Conservation (phyloP, 306 rosid species). For the Castanospermum australe region DNA sequence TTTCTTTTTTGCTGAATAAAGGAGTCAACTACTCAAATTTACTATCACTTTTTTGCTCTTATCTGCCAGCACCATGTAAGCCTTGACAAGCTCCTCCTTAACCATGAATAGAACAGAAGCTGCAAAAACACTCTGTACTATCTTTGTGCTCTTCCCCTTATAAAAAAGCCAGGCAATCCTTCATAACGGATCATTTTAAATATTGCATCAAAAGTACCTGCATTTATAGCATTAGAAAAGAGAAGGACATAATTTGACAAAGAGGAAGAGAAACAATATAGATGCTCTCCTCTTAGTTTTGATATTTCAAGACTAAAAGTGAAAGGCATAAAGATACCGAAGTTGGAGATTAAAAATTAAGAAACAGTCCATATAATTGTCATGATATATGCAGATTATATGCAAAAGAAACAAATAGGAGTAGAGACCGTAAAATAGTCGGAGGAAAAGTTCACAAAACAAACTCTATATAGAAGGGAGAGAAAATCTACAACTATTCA, state of each 20-base stretch:
- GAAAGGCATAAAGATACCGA: neutral
- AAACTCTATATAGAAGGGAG: neutral
- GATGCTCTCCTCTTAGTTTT: neutral
- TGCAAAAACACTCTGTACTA: slow-evolving; percentile 84
- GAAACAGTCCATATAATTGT: neutral
- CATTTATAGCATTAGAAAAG: neutral
- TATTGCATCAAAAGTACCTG: slow-evolving; percentile 79
- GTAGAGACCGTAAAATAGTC: neutral
- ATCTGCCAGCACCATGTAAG: slow-evolving; percentile 40
- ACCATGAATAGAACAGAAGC: slow-evolving; percentile 83
- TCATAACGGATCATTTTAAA: slow-evolving; percentile 75
- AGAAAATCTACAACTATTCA: neutral
- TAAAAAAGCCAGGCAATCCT: slow-evolving; percentile 71
- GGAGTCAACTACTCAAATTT: slow-evolving; percentile 20
- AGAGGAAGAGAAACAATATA: neutral
- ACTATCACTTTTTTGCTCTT: slow-evolving; percentile 38
- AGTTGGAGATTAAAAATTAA: neutral
- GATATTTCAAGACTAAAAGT: neutral
- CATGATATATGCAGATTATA: neutral
- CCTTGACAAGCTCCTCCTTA: slow-evolving; percentile 81
- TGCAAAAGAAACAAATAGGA: neutral
- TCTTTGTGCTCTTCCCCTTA: slow-evolving; percentile 88
- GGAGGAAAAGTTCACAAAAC: neutral
- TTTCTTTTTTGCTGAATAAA: slow-evolving; percentile 6
- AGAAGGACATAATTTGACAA: neutral